A percentile compares a stretch with the other conserved stretches of the same genome.
These are phyloP conservation scores for Candida sp. DNA, from an alignment of 1,139 yeast genomes.

Conservation along the genomic window DNA sequence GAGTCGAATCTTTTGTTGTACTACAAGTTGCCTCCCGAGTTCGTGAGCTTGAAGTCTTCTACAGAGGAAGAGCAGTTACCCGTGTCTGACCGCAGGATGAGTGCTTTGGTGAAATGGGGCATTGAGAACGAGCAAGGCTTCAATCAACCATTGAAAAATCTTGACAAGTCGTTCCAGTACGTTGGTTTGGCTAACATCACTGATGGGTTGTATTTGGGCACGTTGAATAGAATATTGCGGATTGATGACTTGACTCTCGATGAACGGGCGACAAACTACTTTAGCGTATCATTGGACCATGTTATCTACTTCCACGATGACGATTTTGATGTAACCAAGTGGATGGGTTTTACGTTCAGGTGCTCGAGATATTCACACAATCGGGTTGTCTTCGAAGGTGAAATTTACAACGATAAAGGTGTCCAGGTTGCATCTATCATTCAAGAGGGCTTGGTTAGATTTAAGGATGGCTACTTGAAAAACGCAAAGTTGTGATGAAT, in stretches of 20 bases:
- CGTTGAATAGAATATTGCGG: slow-evolving; percentile 29
- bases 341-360: slow-evolving; percentile 56
- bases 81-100: slow-evolving; percentile 36
- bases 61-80: slow-evolving; percentile 25
- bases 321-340: slow-evolving; percentile 54
- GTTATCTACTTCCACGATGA: slow-evolving; percentile 68
- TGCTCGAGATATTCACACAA: slow-evolving; percentile 57
- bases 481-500: no score
- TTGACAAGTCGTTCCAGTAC: slow-evolving; percentile 41
- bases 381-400: slow-evolving; percentile 63
- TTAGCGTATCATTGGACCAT: slow-evolving; percentile 69
- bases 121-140: slow-evolving; percentile 21
- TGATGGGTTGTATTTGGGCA: slow-evolving; percentile 55
- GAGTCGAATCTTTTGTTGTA: slow-evolving; percentile 23
- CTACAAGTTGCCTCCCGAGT: slow-evolving; percentile 45
- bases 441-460: no score
- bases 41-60: slow-evolving; percentile 27
- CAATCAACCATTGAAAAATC: slow-evolving; percentile 14
- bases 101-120: slow-evolving; percentile 25
- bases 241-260: slow-evolving; percentile 23
- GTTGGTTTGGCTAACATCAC: slow-evolving; percentile 66
- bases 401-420: slow-evolving; percentile 56
- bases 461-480: no score
- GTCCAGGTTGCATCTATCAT: slow-evolving; percentile 62
- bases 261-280: slow-evolving; percentile 36